Evolutionary conservation across 306 rosid species (phyloP).

Genomic region (Begonia fuchsioides): DNA sequence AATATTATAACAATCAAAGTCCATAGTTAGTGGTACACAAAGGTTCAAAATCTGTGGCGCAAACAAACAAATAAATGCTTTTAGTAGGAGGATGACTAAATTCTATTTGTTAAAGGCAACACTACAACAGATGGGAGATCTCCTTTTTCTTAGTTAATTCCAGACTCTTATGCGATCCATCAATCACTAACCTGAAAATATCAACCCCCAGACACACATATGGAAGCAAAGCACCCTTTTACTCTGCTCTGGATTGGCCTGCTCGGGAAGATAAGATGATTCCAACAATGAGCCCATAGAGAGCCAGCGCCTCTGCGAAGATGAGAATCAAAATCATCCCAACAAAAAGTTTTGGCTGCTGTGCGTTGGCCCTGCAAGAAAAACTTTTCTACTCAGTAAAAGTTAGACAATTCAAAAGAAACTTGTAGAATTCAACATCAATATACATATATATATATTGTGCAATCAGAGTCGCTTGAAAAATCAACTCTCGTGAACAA

Average conservation of each 20-base stretch:
- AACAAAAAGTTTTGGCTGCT: constrained; percentile 80
- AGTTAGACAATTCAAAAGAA: neutral
- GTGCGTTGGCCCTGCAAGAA: constrained; percentile 70
- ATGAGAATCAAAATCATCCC: constrained; percentile 85
- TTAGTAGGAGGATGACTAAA: constrained; percentile 28
- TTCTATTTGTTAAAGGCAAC: constrained; percentile 32
- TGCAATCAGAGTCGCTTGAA: neutral
- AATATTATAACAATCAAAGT: constrained; percentile 1
- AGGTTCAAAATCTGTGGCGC: constrained; percentile 8
- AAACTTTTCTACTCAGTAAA: constrained; percentile 12
- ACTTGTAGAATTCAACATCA: neutral
- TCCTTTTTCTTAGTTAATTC: constrained; percentile 20
- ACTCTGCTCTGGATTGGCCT: constrained; percentile 83
- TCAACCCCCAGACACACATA: constrained; percentile 27
- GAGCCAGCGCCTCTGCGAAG: constrained; percentile 78
- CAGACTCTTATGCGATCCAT: constrained; percentile 18
- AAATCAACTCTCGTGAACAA: too few relatives aligned
- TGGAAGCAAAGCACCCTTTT: constrained; percentile 17
- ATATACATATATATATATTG: neutral
- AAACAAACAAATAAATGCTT: constrained; percentile 20
- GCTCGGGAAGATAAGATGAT: constrained; percentile 80
- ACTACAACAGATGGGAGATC: constrained; percentile 19
- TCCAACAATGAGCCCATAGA: constrained; percentile 75
- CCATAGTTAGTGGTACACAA: constrained; percentile 9
- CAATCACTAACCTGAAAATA: constrained; percentile 21